phyloP scores from a whole-genome alignment of 306 rosid genomes.

The Citrullus mucosospermus region DNA sequence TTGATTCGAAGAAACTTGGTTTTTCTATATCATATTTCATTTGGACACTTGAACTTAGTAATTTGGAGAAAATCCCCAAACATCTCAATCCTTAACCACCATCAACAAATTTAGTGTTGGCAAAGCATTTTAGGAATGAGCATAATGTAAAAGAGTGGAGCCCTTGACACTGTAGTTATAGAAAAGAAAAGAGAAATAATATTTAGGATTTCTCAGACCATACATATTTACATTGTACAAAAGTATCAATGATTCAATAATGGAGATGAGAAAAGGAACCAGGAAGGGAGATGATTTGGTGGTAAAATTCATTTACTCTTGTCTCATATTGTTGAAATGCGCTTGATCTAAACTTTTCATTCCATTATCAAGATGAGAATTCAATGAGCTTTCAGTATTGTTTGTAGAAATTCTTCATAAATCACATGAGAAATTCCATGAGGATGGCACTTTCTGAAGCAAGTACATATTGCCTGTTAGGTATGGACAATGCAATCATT shows the following conservation, averaged over 20 bases:
- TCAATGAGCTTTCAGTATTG: neutral
- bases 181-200: neutral
- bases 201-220: neutral
- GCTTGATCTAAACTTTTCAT: neutral
- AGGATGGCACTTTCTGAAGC: neutral
- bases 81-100: neutral
- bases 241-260: neutral
- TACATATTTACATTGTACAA: neutral
- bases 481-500: neutral
- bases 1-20: neutral
- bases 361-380: neutral
- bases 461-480: neutral
- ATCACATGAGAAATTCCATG: neutral
- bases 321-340: neutral
- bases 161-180: neutral
- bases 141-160: neutral
- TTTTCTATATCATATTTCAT: neutral
- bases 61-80: neutral
- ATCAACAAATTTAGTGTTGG: neutral
- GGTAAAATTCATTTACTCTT: neutral
- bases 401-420: neutral
- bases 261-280: too few species aligned
- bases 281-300: neutral
- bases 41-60: neutral
- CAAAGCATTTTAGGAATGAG: neutral